Base-by-base conservation (phyloP, 1,139 yeast species). In the Yamadazyma atmosphaerica region DNA sequence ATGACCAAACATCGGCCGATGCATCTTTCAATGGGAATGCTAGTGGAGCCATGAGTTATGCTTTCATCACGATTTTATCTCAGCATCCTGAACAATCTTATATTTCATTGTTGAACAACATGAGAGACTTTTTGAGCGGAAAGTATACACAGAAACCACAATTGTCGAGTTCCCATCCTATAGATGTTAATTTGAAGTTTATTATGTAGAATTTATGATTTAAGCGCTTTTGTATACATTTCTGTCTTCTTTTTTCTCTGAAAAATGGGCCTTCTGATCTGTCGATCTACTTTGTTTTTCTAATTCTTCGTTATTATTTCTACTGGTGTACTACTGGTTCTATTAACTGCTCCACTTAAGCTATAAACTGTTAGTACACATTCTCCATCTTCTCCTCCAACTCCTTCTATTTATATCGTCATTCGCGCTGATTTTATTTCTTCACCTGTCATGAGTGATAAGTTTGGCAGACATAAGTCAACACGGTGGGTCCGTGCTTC, bases 41-140 rank as follows among this genome's bases (percentile, higher is more conserved):
- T 32, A 88, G 96, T 0, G 98, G 98, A 42, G 98, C 98, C 16
- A 87, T 90, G 95, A 85, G 95, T 36, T 88, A 84, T 74, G 86
- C 97, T 1, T 89, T 90, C 55, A 78, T 88, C 43, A 74, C 77
- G 45, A 94, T 86, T 17, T 67, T 90, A 69, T 59, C 72, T 25
- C 72, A 73, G 41, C 76, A 79, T 54, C 86, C 90, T 4, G 74
- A 80, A 51, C 96, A 89, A 65, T 73, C 85, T 22, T 90, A 85
- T 58, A 60, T 88, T 51, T 77, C 90, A 11, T 70, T 90, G 51
- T 72, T 90, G 60, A 88, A 88, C 61, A 82, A 83, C 50, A 84
- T 88, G 83, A 77, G 98, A 59, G 61, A 71, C 17, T 78, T 83
- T 38, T 72, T 90, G 68, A 61, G 69, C 30, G 74, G 76, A 3